Evolutionary conservation across 1,284 basidiomycete genomes (phyloP), one percentile per base, ranked within the genome.

Genomic region (Austroboletus rostrupii): DNA sequence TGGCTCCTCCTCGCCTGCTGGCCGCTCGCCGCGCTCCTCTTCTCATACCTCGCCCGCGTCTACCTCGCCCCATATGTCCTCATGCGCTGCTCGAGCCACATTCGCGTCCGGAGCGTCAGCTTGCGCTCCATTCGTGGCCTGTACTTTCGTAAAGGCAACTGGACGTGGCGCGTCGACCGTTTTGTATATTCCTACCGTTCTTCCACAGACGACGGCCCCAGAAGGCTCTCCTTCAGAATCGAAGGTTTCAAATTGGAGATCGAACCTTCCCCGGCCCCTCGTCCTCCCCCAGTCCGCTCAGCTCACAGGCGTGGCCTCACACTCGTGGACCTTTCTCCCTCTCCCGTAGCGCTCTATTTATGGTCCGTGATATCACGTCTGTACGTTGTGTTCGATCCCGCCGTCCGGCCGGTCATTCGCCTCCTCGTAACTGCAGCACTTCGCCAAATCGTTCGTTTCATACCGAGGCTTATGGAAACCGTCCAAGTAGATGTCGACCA

Each of bases 71-170:
- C 86, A 47, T 81, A 77, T 63, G 66, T 84, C 39, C 72, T 89
- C 23, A 70, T 74, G 43, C 73, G 74, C 36, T 67, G 81, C 50
- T 84, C 83, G 11, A 75, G 73, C 43, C 83, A 80, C 56, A 70
- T 89, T 52, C 80, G 80, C 19, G 74, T 87, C 28, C 77, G 81
- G 38, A 87, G 83, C 60, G 75, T 89, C 49, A 89, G 87, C 61
- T 69, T 87, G 38, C 78, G 85, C 47, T 90, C 87, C 21, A 80
- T 90, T 54, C 80, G 85, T 42, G 87, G 87, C 21, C 70, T 90
- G 33, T 87, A 85, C 66, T 75, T 87, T 51, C 75, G 78, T 44
- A 72, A 70, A 37, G 79, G 81, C 37, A 68, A 64, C 45, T 70
- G 74, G 47, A 79, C 75, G 36, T 77, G 78, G 68, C 76, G 73